These are phyloP conservation scores for Rubus idaeus DNA, from an alignment of 306 rosid species.

Conservation along the genomic window DNA sequence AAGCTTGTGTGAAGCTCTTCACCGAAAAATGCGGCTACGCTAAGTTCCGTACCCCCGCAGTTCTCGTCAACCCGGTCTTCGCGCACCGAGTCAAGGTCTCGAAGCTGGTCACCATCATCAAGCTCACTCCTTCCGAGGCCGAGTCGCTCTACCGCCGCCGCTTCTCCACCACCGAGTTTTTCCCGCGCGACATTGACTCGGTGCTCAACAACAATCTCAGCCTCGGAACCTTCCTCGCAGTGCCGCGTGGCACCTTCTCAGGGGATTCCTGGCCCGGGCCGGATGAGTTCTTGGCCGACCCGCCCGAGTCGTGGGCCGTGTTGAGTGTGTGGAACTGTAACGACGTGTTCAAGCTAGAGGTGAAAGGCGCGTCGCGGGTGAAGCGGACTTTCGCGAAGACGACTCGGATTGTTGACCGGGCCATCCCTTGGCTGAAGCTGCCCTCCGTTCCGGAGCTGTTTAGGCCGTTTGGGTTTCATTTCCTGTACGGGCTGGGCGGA, in stretches of 20 bases:
- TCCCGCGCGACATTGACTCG: slow-evolving; percentile 89
- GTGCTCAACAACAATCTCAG: slow-evolving; percentile 62
- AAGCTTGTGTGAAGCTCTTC: slow-evolving; percentile 76
- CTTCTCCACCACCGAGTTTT: slow-evolving; percentile 79
- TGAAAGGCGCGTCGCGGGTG: slow-evolving; percentile 69
- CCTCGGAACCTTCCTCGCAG: slow-evolving; percentile 83
- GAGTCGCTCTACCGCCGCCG: slow-evolving; percentile 70
- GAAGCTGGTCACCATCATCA: slow-evolving; percentile 41
- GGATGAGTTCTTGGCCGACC: slow-evolving; percentile 48
- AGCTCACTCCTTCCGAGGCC: slow-evolving; percentile 58
- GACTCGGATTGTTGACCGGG: slow-evolving; percentile 64
- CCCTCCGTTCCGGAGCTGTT: slow-evolving; percentile 82
- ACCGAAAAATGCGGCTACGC: slow-evolving; percentile 88
- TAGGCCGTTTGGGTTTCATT: slow-evolving; percentile 74
- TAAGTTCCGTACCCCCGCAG: slow-evolving; percentile 79
- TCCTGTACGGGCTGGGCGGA: slow-evolving; percentile 79
- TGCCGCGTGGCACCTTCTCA: slow-evolving; percentile 49
- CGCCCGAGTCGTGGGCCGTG: slow-evolving; percentile 87
- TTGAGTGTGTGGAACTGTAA: slow-evolving; percentile 86
- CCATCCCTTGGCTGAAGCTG: slow-evolving; percentile 69
- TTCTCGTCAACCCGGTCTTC: slow-evolving; percentile 86
- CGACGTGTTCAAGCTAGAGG: slow-evolving; percentile 71
- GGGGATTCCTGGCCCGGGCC: slow-evolving; percentile 60
- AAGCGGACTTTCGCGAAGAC: slow-evolving; percentile 53
- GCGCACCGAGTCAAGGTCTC: slow-evolving; percentile 57